Base-by-base conservation (phyloP, 2,329 filamentous ascomycete species). In the Ophiosphaerella narmari region DNA sequence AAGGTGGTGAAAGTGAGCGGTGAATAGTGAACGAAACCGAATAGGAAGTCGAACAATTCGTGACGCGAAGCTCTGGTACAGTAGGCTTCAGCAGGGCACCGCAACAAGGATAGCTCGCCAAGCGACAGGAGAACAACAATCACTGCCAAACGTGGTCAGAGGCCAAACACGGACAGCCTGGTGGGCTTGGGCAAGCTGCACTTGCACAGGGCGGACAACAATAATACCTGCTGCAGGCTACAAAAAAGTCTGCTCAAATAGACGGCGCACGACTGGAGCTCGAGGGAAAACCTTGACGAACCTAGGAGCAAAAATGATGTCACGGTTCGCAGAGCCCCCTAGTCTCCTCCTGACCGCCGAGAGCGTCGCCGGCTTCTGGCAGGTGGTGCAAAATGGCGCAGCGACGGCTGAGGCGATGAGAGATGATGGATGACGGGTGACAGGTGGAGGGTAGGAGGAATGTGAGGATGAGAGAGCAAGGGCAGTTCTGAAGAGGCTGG, bases 31-130 rank as follows among this genome's bases (percentile, higher is more conserved):
- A 60, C 59, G 55, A 60, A 59, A 52, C 18, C 18, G 18, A 21
- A 21, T 21, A 21, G 18, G 18, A 21, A 21, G 49, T 44, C 46
- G 55, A 58, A 60, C 52, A 62, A 62, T 66, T 57, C 55, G 65
- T 67, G 65, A 68, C 64, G 66, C 62, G 65, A 66, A 60, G 62
- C 55, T 63, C 57, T 57, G 57, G 55, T 52, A 49, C 26, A 29
- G 26, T 16, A 36, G 34, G 31, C 24, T 29, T 41, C 24, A 14
- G 37, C 38, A 43, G 39, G 14, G 36, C 36, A 24, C 21, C 29
- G 32, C 41, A 40, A 36, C 38, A 46, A 38, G 43, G 43, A 45
- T 45, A 39, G 35, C 34, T 37, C 37, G 54, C 54, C 54, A 53
- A 57, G 50, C 31, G n/a, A 36, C 36, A 48, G 36, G 44, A 52